phyloP scores from a whole-genome alignment of 1,284 basidiomycete species.

The Takashimella tepidaria region DNA sequence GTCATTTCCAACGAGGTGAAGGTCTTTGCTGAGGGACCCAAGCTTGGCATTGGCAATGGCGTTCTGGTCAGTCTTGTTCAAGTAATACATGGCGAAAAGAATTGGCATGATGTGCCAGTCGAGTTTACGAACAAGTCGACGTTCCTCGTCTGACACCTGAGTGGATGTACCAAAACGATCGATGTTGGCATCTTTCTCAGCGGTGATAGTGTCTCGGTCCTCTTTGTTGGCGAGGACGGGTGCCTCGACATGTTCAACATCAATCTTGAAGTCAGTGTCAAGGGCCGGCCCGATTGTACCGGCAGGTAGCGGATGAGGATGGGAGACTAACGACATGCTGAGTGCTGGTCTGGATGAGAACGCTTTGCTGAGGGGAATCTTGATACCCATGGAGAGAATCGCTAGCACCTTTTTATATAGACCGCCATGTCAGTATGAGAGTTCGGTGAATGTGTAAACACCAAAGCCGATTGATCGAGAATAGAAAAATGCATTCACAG shows the following conservation, averaged over 20 bases:
- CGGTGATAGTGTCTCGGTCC: neutral
- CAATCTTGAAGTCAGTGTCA: constrained; percentile 2
- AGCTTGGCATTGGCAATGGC: constrained; percentile 27
- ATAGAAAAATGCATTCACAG: neutral
- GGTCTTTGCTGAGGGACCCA: constrained; percentile 22
- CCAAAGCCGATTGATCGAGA: neutral
- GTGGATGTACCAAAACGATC: constrained; percentile 8
- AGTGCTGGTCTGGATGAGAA: no score
- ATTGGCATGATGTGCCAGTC: constrained; percentile 17
- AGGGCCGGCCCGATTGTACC: neutral
- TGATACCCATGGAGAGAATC: no score
- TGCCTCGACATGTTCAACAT: constrained; percentile 4
- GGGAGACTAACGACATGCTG: no score
- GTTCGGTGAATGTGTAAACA: neutral
- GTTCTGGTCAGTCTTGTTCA: constrained; percentile 17
- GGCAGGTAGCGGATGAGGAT: no score
- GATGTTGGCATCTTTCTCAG: neutral
- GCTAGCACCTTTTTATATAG: neutral
- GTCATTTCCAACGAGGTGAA: constrained; percentile 27
- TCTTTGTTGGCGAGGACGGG: neutral
- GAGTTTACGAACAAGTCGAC: constrained; percentile 6
- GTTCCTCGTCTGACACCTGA: constrained; percentile 6
- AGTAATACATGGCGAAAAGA: constrained; percentile 24
- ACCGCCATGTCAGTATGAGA: neutral
- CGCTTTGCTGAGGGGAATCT: no score